These are phyloP conservation scores for Capronia epimyces DNA, from an alignment of 2,329 filamentous ascomycete species.

Conservation along the genomic window DNA sequence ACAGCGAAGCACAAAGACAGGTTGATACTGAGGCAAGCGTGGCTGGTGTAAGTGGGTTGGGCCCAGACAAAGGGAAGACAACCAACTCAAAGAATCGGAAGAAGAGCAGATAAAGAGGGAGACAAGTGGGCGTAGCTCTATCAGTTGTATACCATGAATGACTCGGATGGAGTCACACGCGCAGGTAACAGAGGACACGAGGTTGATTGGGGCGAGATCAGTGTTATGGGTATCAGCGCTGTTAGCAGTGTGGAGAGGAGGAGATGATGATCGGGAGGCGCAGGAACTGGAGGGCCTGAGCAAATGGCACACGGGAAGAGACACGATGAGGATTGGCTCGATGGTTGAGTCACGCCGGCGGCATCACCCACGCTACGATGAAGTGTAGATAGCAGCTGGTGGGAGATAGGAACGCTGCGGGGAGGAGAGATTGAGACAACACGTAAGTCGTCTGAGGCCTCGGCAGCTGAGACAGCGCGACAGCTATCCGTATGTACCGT, in stretches of 20 bases:
- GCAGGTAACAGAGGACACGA: neutral
- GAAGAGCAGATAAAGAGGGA: conserved; percentile 3
- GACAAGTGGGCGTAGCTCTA: neutral
- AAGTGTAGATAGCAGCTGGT: neutral
- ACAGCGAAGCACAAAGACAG: neutral
- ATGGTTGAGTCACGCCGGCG: conserved; percentile 1
- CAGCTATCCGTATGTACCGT: neutral
- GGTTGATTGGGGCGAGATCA: neutral
- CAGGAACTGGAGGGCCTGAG: neutral
- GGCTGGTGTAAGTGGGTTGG: neutral
- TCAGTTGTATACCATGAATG: neutral
- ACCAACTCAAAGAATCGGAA: conserved; percentile 6
- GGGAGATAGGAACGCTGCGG: conserved; percentile 1
- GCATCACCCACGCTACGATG: conserved; percentile 8
- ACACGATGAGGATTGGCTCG: conserved; percentile 13
- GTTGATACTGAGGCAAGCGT: neutral
- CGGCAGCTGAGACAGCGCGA: too few species aligned
- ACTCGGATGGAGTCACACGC: conserved; percentile 4
- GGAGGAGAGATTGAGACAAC: neutral
- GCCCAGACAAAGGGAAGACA: neutral
- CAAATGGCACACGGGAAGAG: conserved; percentile 7
- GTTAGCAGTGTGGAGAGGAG: conserved; percentile 4
- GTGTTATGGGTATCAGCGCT: neutral
- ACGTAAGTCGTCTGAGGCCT: neutral
- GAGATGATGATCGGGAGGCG: conserved; percentile 6